Evolutionary conservation across 352 stramenopile species (phyloP).

Genomic region (Thalassiosira mediterranea): DNA sequence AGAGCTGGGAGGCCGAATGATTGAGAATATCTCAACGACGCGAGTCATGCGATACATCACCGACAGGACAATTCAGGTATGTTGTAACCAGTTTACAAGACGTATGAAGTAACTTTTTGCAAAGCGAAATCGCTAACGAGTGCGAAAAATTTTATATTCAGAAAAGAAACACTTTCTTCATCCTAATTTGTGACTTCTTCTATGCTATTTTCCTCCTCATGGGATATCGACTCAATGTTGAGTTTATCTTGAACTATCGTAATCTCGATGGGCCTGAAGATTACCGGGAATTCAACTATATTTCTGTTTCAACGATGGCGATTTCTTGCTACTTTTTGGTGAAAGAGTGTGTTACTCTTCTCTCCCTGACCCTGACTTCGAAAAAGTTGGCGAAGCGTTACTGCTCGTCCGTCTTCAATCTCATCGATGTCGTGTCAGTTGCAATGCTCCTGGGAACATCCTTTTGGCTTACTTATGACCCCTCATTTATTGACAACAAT

Average conservation of each 20-base stretch:
- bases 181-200: constrained; percentile 48
- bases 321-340: constrained; percentile 50
- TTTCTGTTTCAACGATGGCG: constrained; percentile 26
- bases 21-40: constrained; percentile 45
- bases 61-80: too few relatives aligned
- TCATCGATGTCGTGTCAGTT: constrained; percentile 45
- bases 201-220: constrained; percentile 46
- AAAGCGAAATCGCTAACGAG: too few relatives aligned
- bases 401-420: constrained; percentile 40
- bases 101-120: too few relatives aligned
- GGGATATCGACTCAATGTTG: constrained; percentile 44
- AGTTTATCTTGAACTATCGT: constrained; percentile 34
- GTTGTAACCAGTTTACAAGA: too few relatives aligned
- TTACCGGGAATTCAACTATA: constrained; percentile 28
- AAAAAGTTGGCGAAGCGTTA: constrained; percentile 44
- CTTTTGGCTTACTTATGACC: not conserved
- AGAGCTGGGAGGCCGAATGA: constrained; percentile 27
- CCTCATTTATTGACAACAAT: constrained; percentile 12
- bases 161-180: constrained; percentile 46
- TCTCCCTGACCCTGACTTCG: constrained; percentile 51
- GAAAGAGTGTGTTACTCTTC: constrained; percentile 43
- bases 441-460: constrained; percentile 18
- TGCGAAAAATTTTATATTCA: constrained; percentile 9
- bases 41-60: constrained; percentile 53
- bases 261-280: constrained; percentile 23